Evolutionary conservation across 495 filamentous ascomycete genomes (phyloP).

Genomic region (Hypoxylon crocopeplum): DNA sequence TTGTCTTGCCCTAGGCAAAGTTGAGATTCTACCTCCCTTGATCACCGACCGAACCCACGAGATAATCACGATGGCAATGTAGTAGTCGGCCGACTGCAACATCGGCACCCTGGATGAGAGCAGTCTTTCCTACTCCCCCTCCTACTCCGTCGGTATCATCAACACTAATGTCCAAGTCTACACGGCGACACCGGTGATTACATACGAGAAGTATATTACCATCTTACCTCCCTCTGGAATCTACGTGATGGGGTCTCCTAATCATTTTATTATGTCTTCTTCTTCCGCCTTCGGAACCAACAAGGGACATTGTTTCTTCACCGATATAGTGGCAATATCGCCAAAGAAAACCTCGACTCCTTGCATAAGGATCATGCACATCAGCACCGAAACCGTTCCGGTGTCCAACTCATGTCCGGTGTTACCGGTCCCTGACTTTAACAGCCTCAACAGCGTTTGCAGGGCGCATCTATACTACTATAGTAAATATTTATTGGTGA

Average conservation of each 20-base stretch:
- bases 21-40: background rate
- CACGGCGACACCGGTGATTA: background rate
- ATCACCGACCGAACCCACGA: background rate
- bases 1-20: background rate
- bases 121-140: slow-evolving; percentile 1
- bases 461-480: background rate
- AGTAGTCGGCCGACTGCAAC: slow-evolving; percentile 28
- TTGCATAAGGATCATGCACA: slow-evolving; percentile 35
- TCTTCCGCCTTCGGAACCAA: slow-evolving; percentile 20
- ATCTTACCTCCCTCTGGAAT: slow-evolving; percentile 19
- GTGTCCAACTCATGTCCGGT: slow-evolving; percentile 19
- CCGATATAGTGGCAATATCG: slow-evolving; percentile 36
- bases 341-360: slow-evolving; percentile 17
- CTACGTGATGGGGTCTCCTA: slow-evolving; percentile 6
- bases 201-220: slow-evolving; percentile 17
- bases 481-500: background rate
- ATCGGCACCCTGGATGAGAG: background rate
- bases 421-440: slow-evolving; percentile 9
- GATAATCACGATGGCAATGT: slow-evolving; percentile 14
- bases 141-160: slow-evolving; percentile 3
- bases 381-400: slow-evolving; percentile 33
- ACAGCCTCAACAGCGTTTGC: background rate
- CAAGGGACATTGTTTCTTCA: slow-evolving; percentile 15
- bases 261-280: slow-evolving; percentile 6
- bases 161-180: background rate